A percentile compares a stretch with the other conserved stretches of the same genome.
These are phyloP conservation scores for Saturnispora sekii DNA, from an alignment of 805 yeast species.

Conservation along the genomic window DNA sequence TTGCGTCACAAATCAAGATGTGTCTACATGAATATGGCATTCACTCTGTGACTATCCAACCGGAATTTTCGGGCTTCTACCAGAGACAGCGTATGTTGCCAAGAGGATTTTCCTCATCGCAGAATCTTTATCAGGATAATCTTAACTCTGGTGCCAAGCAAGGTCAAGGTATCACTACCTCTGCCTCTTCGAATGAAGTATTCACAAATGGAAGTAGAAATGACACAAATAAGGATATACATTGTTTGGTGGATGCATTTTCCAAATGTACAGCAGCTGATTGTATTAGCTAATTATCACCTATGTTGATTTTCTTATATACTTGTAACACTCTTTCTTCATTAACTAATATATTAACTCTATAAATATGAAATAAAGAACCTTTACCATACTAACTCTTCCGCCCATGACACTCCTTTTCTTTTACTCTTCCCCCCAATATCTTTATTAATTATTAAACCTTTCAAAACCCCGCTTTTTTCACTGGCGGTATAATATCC, in stretches of 20 bases:
- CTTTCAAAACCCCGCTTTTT: slow-evolving; percentile 16
- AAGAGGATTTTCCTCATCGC: slow-evolving; percentile 20
- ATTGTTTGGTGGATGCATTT: slow-evolving; percentile 43
- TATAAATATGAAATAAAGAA: background rate
- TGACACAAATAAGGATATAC: slow-evolving; percentile 25
- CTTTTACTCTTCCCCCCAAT: background rate
- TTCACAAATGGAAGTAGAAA: slow-evolving; percentile 12
- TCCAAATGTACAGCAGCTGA: slow-evolving; percentile 39
- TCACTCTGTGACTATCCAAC: slow-evolving; percentile 92
- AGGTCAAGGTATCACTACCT: background rate
- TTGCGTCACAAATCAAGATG: slow-evolving; percentile 67
- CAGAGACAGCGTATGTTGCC: slow-evolving; percentile 24
- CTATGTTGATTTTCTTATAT: slow-evolving; percentile 12
- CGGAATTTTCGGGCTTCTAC: slow-evolving; percentile 55
- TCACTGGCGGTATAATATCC: slow-evolving; percentile 27
- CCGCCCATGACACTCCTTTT: slow-evolving; percentile 26
- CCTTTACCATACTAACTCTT: slow-evolving; percentile 23
- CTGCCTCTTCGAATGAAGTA: slow-evolving; percentile 8
- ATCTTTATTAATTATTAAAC: background rate
- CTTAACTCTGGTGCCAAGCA: background rate
- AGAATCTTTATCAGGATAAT: slow-evolving; percentile 8
- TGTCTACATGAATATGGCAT: slow-evolving; percentile 78
- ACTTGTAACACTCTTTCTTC: background rate
- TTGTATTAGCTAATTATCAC: slow-evolving; percentile 31
- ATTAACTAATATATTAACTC: background rate